Base-by-base conservation (phyloP, 768 basidiomycete species). In the Suillus subluteus region DNA sequence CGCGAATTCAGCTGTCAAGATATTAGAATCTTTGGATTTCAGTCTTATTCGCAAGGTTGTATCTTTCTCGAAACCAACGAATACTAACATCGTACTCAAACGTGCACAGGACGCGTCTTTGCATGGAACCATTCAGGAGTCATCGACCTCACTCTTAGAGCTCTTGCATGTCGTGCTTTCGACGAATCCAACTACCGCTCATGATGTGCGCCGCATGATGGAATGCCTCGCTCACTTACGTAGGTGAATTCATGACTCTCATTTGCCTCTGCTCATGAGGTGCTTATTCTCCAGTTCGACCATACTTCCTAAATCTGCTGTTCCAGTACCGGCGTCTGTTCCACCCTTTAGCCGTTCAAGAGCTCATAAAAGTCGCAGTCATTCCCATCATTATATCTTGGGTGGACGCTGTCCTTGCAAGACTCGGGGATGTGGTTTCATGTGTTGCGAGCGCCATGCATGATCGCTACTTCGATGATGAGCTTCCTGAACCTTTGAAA, bases 361-460 rank as follows among this genome's bases (percentile, higher is more conserved):
- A 79, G 40, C 48, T 75, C n/a, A 38, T 68, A 5, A 65, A 68
- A 15, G 68, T 65, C n/a, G 58, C 75, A 41, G 59, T 73, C 41
- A 52, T 76, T n/a, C 64, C 75, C 4, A 73, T 80, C 15, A 67
- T 84, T n/a, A 76, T 88, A 62, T 91, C 86, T 70, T 92, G 89
- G 88, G 86, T 86, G 12, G 91, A 93, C 65, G 77, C 83, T 58
- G 64, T 91, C 8, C 72, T 93, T 30, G 83, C 83, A 12, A 86
- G 81, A 69, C 72, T 92, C 7, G 81, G 84, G 40, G 79, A 83
- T 59, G 74, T 76, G 13, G 68, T 72, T 26, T 69, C 79, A 40
- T 62, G 69, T n/a, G 56, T 83, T 61, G 77, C 79, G 9, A 70
- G 73, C 6, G 75, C 76, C 11, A 63, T 73, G 46, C 65, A 70